A percentile compares a stretch with the other conserved stretches of the same genome.
Evolutionary conservation across 345 rosid genomes (phyloP).

Genomic region (Diplotaxis tenuifolia): DNA sequence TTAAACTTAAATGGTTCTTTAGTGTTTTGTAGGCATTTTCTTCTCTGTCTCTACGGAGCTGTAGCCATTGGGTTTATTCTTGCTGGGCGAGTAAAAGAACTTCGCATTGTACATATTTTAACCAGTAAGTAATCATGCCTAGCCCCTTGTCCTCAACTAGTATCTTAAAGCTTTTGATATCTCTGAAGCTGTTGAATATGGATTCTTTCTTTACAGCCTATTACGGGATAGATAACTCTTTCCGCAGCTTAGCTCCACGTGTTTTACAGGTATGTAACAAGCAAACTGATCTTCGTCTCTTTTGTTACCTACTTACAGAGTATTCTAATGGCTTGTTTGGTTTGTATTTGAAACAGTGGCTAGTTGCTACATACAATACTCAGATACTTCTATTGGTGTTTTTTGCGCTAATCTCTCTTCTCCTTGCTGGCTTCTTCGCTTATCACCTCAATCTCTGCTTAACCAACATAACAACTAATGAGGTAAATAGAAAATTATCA

Average conservation of each 20-base stretch:
- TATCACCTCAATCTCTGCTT: conserved; percentile 82
- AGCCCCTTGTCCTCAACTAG: not conserved
- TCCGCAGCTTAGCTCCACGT: conserved; percentile 64
- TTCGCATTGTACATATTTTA: conserved; percentile 49
- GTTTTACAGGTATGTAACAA: conserved; percentile 55
- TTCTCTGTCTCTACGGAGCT: conserved; percentile 70
- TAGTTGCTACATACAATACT: conserved; percentile 72
- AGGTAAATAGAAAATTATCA: conserved; percentile 40
- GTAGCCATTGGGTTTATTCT: conserved; percentile 65
- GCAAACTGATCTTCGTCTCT: not conserved
- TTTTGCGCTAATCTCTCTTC: conserved; percentile 68
- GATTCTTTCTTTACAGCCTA: conserved; percentile 50
- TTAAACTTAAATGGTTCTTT: conserved; percentile 24
- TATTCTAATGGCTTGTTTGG: not conserved
- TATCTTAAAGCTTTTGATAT: conserved; percentile 1
- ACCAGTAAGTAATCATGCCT: conserved; percentile 46
- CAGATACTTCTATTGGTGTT: conserved; percentile 6
- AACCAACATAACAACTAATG: conserved; percentile 89
- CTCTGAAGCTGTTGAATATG: conserved; percentile 11
- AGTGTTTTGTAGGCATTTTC: conserved; percentile 68
- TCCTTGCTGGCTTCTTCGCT: conserved; percentile 83
- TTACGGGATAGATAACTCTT: conserved; percentile 67
- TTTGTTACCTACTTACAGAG: not conserved
- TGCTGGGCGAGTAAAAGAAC: conserved; percentile 69
- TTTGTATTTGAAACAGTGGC: conserved; percentile 61